A percentile compares a stretch with the other conserved stretches of the same genome.
Evolutionary conservation across 768 basidiomycete species (phyloP).

Genomic region (Aureoboletus auriporus): DNA sequence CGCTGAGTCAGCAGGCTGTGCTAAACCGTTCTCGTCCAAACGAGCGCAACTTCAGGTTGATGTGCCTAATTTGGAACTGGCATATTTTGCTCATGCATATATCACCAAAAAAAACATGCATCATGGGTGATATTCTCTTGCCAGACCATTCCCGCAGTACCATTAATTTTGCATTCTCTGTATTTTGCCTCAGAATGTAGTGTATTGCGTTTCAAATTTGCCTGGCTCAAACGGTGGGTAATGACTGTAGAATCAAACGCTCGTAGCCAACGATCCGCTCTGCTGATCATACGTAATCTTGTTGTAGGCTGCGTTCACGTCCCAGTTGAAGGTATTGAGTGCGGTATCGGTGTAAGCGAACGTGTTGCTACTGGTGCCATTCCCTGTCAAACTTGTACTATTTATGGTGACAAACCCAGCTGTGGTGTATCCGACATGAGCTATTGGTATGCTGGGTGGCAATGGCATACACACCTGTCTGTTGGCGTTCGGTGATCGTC

Average conservation of each 20-base stretch:
- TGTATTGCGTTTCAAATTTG: too few species aligned
- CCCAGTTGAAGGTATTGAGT: slow-evolving; percentile 60
- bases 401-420: slow-evolving; percentile 49
- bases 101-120: too few species aligned
- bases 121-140: too few species aligned
- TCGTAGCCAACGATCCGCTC: slow-evolving; percentile 44
- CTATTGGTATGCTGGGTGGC: not conserved
- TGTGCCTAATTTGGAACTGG: too few species aligned
- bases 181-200: too few species aligned
- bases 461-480: slow-evolving; percentile 41
- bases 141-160: too few species aligned
- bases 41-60: too few species aligned
- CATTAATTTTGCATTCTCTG: too few species aligned
- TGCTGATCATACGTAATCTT: slow-evolving; percentile 58
- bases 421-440: slow-evolving; percentile 15
- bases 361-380: slow-evolving; percentile 67
- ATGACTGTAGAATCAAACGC: not conserved
- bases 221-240: not conserved
- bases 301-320: slow-evolving; percentile 58
- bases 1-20: too few species aligned
- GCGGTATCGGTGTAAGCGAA: slow-evolving; percentile 56
- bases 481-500: slow-evolving; percentile 55
- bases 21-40: too few species aligned
- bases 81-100: too few species aligned
- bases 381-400: slow-evolving; percentile 50